Base-by-base conservation (phyloP, 495 filamentous ascomycete genomes). In the Hapsidospora chrysogenum region DNA sequence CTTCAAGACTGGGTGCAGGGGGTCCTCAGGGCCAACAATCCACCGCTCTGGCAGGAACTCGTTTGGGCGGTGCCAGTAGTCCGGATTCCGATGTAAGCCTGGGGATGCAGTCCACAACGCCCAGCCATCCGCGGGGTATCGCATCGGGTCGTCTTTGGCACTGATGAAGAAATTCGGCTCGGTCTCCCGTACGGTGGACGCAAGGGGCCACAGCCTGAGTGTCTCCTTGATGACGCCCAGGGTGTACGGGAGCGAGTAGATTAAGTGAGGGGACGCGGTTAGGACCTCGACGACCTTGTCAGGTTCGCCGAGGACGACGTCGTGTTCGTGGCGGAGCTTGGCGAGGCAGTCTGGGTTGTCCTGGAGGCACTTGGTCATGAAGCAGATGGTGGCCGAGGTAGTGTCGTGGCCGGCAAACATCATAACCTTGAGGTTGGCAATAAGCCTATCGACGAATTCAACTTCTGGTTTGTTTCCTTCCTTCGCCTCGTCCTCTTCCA, bases 31-130 rank as follows among this genome's bases (percentile, higher is more conserved):
- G 9, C 35, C 38, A 3, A 45, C 46, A 6, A 58, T 34, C 45
- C 53, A 68, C 0, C 64, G 54, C 30, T 65, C 54, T 6, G 65
- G 65, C 14, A 64, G 30, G 48, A 64, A 68, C 5, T 52, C 44
- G 33, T 58, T 9, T 3, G 60, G 48, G 1, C 49, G 28, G 4
- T 45, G 49, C 49, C 57, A 69, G 38, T 3, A n/a, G n/a, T n/a
- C n/a, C n/a, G n/a, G n/a, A n/a, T n/a, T n/a, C n/a, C n/a, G n/a
- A n/a, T n/a, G n/a, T n/a, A n/a, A n/a, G n/a, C n/a, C n/a, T n/a
- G n/a, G n/a, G n/a, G n/a, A n/a, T n/a, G n/a, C n/a, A n/a, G n/a
- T n/a, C n/a, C n/a, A n/a, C n/a, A n/a, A n/a, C n/a, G n/a, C n/a
- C n/a, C n/a, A n/a, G n/a, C n/a, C n/a, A n/a, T n/a, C n/a, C n/a